Evolutionary conservation across 2,329 filamentous ascomycete species (phyloP).

Genomic region (Aschersonia sp.): DNA sequence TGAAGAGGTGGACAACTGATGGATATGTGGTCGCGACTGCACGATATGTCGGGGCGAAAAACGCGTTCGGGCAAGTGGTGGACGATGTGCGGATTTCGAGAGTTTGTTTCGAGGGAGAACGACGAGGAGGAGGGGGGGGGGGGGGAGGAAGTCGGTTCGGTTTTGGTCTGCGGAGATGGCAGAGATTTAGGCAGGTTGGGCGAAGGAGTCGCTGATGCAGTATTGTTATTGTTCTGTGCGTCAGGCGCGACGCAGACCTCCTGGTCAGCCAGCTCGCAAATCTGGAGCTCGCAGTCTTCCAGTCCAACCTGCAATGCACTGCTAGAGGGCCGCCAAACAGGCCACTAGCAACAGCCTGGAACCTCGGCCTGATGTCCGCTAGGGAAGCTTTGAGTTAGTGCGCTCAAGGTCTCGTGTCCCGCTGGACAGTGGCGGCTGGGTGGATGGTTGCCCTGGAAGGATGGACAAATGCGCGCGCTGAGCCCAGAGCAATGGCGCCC

Average conservation of each 20-base stretch:
- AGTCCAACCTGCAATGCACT: background rate
- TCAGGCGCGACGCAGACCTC: background rate
- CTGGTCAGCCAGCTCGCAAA: background rate
- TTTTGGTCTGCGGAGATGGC: constrained; percentile 6
- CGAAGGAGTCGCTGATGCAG: constrained; percentile 1
- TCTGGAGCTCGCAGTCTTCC: background rate
- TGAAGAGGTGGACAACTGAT: background rate
- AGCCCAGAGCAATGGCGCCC: too few species aligned
- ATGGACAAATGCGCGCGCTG: too few species aligned
- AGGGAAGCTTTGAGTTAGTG: too few species aligned
- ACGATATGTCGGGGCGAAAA: background rate
- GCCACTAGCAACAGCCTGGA: too few species aligned
- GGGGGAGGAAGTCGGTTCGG: constrained; percentile 3
- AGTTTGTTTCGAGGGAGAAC: background rate
- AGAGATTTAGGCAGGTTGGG: constrained; percentile 8
- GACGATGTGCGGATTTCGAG: background rate
- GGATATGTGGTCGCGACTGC: background rate
- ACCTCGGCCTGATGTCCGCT: too few species aligned
- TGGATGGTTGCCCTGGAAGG: too few species aligned
- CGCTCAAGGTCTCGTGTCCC: too few species aligned
- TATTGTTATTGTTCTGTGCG: constrained; percentile 3
- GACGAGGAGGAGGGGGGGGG: constrained; percentile 1
- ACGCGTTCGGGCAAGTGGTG: constrained; percentile 1
- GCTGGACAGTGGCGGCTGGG: too few species aligned
- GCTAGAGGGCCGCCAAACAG: too few species aligned